These are phyloP conservation scores for Agrocybe pediades DNA, from an alignment of 768 basidiomycete species.

Conservation along the genomic window DNA sequence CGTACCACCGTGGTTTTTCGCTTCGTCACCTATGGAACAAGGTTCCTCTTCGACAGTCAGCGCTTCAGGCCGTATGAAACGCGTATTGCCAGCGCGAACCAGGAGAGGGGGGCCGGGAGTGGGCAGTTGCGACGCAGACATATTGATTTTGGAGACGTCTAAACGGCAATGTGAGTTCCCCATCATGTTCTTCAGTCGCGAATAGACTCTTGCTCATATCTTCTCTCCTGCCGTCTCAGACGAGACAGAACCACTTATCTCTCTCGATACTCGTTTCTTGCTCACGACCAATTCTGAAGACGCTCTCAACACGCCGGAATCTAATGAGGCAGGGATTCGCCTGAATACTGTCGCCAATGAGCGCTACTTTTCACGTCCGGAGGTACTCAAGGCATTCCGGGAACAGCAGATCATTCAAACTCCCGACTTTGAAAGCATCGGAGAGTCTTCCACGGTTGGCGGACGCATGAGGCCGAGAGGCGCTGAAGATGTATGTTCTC, in stretches of 20 bases:
- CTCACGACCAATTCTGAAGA: constrained; percentile 72
- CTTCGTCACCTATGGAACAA: constrained; percentile 35
- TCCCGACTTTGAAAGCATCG: constrained; percentile 60
- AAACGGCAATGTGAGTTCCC: constrained; percentile 68
- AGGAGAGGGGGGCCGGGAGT: constrained; percentile 81
- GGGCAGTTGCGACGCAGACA: constrained; percentile 77
- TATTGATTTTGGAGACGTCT: constrained; percentile 82
- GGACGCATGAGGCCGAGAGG: constrained; percentile 72
- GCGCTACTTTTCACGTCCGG: constrained; percentile 77
- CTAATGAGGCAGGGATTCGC: constrained; percentile 32
- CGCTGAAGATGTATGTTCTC: constrained; percentile 65
- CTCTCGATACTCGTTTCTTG: constrained; percentile 63
- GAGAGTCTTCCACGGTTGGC: constrained; percentile 53
- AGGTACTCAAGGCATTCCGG: constrained; percentile 71
- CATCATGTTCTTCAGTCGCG: constrained; percentile 9
- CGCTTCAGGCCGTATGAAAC: constrained; percentile 59
- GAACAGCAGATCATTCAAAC: constrained; percentile 77
- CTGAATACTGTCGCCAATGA: constrained; percentile 65
- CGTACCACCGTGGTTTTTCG: not conserved
- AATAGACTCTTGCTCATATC: constrained; percentile 11
- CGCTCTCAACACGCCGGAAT: constrained; percentile 41
- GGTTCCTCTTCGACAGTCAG: constrained; percentile 35
- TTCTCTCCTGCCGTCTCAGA: constrained; percentile 37
- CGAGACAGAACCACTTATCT: constrained; percentile 73
- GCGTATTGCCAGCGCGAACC: constrained; percentile 80